Evolutionary conservation across 1,139 yeast genomes (phyloP).

Genomic region (Suhomyces wounanorum): DNA sequence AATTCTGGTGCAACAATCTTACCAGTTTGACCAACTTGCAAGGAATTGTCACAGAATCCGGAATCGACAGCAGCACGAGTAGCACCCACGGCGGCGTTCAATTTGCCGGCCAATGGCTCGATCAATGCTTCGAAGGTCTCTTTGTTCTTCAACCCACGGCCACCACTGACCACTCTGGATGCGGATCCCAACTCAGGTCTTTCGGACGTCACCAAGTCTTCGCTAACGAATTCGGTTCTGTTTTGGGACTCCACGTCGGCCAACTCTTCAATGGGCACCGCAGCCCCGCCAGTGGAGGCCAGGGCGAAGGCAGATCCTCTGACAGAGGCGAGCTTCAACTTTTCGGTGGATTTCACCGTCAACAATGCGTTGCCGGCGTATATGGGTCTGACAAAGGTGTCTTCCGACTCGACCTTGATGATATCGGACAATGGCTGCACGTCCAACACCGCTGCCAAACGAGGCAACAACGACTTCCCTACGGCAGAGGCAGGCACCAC

Average conservation of each 20-base stretch:
- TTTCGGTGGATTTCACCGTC: slow-evolving; percentile 74
- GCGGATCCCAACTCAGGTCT: slow-evolving; percentile 94
- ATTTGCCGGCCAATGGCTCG: slow-evolving; percentile 80
- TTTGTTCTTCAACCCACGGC: slow-evolving; percentile 89
- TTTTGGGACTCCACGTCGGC: slow-evolving; percentile 30
- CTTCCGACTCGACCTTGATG: slow-evolving; percentile 61
- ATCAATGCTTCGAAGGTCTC: slow-evolving; percentile 79
- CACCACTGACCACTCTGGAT: slow-evolving; percentile 80
- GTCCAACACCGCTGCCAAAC: slow-evolving; percentile 83
- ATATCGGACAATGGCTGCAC: slow-evolving; percentile 88
- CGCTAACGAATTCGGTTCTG: slow-evolving; percentile 64
- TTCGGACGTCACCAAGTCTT: slow-evolving; percentile 71
- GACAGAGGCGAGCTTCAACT: slow-evolving; percentile 66
- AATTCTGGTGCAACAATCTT: slow-evolving; percentile 96
- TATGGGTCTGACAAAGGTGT: slow-evolving; percentile 87
- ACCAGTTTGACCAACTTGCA: slow-evolving; percentile 98
- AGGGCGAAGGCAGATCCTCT: slow-evolving; percentile 86
- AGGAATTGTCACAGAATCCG: slow-evolving; percentile 94
- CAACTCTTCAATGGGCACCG: slow-evolving; percentile 52
- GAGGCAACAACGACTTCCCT: slow-evolving; percentile 85
- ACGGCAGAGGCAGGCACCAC: slow-evolving; percentile 80
- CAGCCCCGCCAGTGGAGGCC: slow-evolving; percentile 39
- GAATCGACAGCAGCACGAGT: slow-evolving; percentile 98
- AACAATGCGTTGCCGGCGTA: slow-evolving; percentile 94
- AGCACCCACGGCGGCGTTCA: slow-evolving; percentile 95